A percentile compares a stretch with the other conserved stretches of the same genome.
These are phyloP conservation scores for Saccharomyces hybrid DNA, from an alignment of 1,139 yeast genomes.

Conservation along the genomic window DNA sequence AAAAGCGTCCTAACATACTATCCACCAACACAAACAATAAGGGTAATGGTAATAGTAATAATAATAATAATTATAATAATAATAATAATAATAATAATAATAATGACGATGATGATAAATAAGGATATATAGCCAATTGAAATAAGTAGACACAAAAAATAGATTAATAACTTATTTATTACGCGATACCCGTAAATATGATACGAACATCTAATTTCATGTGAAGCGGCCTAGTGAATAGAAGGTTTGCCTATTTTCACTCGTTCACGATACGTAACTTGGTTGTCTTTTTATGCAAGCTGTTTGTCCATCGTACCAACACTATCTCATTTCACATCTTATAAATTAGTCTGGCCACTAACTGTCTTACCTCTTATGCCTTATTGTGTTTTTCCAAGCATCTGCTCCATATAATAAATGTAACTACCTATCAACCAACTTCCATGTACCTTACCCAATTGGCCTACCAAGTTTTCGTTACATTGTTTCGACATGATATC, in stretches of 20 bases:
- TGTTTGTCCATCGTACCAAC: not conserved
- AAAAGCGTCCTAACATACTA: slow-evolving; percentile 26
- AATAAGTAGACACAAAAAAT: not conserved
- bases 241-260: not conserved
- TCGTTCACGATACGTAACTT: not conserved
- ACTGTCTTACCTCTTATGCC: not conserved
- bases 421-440: slow-evolving; percentile 30
- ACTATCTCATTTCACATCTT: not conserved
- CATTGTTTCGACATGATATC: slow-evolving; percentile 28
- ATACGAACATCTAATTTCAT: not conserved
- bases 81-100: too few species aligned
- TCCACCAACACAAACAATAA: slow-evolving; percentile 37
- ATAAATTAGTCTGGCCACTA: not conserved
- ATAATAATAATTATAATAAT: not conserved
- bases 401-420: slow-evolving; percentile 25
- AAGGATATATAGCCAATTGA: not conserved
- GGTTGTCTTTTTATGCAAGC: not conserved
- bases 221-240: not conserved
- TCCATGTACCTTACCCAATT: slow-evolving; percentile 29
- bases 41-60: not conserved
- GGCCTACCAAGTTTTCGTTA: slow-evolving; percentile 27
- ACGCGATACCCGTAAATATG: not conserved
- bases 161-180: not conserved
- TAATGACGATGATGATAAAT: not conserved
- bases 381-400: slow-evolving; percentile 14